Evolutionary conservation across 495 filamentous ascomycete species (phyloP).

Genomic region (Barbatosphaeria neglecta): DNA sequence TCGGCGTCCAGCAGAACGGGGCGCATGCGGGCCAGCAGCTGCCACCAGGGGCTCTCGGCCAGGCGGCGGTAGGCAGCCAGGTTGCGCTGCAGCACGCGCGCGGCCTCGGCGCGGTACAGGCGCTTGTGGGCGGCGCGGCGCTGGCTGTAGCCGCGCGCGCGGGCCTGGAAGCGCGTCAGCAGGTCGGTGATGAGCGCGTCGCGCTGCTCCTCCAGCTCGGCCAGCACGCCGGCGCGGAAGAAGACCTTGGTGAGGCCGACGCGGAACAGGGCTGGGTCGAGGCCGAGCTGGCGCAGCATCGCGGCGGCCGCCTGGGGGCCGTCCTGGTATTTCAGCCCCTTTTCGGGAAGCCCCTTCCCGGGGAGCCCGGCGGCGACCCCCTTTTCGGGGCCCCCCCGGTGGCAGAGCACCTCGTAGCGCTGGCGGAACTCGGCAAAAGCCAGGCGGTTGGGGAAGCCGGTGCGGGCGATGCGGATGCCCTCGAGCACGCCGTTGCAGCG

Average conservation of each 20-base stretch:
- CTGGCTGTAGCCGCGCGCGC: slow-evolving; percentile 81
- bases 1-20: slow-evolving; percentile 76
- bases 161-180: slow-evolving; percentile 85
- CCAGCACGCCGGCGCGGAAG: slow-evolving; percentile 91
- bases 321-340: slow-evolving; percentile 83
- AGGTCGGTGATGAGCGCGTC: slow-evolving; percentile 87
- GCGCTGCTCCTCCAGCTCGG: slow-evolving; percentile 90
- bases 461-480: slow-evolving; percentile 93
- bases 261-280: slow-evolving; percentile 78
- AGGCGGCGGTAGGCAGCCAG: slow-evolving; percentile 82
- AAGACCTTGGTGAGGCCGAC: slow-evolving; percentile 97
- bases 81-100: slow-evolving; percentile 87
- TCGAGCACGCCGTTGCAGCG: slow-evolving; percentile 98
- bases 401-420: slow-evolving; percentile 93
- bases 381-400: no score
- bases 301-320: slow-evolving; percentile 73
- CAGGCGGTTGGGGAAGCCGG: slow-evolving; percentile 94
- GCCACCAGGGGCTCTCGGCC: slow-evolving; percentile 92
- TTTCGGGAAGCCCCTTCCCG: no score
- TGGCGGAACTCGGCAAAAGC: slow-evolving; percentile 89
- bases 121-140: slow-evolving; percentile 81
- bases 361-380: no score
- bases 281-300: slow-evolving; percentile 79
- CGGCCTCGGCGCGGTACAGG: slow-evolving; percentile 87
- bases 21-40: slow-evolving; percentile 88